Evolutionary conservation across 106 monocot genomes (phyloP).

Genomic region (Triglochin maritima): DNA sequence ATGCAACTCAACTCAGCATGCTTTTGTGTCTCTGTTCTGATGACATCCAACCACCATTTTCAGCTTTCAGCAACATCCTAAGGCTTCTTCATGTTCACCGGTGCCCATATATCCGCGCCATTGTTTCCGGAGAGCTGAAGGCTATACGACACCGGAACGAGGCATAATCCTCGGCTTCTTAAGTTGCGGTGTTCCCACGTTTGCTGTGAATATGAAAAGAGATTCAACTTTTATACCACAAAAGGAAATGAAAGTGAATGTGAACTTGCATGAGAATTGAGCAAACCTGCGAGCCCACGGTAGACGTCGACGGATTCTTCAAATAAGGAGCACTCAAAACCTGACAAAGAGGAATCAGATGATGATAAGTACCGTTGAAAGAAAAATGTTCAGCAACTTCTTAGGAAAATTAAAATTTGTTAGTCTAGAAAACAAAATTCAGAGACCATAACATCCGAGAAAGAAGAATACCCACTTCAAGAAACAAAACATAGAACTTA

Average conservation of each 20-base stretch:
- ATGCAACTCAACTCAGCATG: neutral
- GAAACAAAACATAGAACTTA: no score
- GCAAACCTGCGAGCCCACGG: no score
- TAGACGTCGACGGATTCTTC: neutral
- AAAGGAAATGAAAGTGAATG: no score
- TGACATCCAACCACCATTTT: neutral
- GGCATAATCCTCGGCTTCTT: constrained; percentile 21
- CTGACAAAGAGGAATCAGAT: neutral
- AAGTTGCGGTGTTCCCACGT: neutral
- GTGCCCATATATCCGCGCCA: constrained; percentile 25
- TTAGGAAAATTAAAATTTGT: no score
- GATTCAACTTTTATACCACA: no score
- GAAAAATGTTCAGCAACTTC: neutral
- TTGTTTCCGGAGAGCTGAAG: constrained; percentile 8
- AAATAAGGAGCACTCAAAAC: constrained; percentile 18
- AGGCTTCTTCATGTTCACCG: neutral
- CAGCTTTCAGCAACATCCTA: neutral
- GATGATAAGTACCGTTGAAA: neutral
- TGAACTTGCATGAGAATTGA: no score
- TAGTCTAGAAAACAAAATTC: no score
- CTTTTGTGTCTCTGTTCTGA: neutral
- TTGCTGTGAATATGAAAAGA: neutral
- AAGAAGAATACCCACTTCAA: no score
- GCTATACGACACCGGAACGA: constrained; percentile 11
- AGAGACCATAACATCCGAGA: no score